Percentiles rank a stretch among this genome's conserved stretches.
Evolutionary conservation across 805 yeast species (phyloP).

Genomic region (Candida nonsorbophila): DNA sequence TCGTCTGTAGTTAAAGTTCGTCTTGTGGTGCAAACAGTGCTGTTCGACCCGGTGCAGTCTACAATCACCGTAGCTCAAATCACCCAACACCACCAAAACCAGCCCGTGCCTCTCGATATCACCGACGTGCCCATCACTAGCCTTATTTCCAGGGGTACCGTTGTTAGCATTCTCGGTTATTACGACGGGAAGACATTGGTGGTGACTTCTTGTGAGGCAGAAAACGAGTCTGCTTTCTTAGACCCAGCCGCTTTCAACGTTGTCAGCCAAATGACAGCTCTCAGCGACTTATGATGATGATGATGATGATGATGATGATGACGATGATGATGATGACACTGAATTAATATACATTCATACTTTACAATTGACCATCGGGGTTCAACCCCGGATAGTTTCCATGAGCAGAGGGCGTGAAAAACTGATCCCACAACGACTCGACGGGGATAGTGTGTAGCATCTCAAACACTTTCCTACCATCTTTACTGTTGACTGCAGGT

Average conservation of each 20-base stretch:
- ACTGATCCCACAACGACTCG: conserved; percentile 67
- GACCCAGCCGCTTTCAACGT: too few relatives aligned
- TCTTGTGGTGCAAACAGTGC: conserved; percentile 24
- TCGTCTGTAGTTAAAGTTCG: conserved; percentile 16
- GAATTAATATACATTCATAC: background rate
- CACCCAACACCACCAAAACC: conserved; percentile 6
- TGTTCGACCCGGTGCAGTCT: too few relatives aligned
- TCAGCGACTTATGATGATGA: conserved; percentile 2
- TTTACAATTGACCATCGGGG: background rate
- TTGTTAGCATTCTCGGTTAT: conserved; percentile 24
- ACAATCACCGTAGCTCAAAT: conserved; percentile 8
- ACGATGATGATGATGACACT: conserved; percentile 1
- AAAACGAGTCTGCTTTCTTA: conserved; percentile 9
- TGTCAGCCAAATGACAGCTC: conserved; percentile 4
- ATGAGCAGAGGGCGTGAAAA: conserved; percentile 28
- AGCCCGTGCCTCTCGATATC: conserved; percentile 11
- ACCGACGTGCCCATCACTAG: too few relatives aligned
- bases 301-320: conserved; percentile 3
- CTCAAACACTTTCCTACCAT: conserved; percentile 54
- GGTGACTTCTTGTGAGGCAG: conserved; percentile 17
- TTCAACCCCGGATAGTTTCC: background rate
- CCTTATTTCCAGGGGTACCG: conserved; percentile 15
- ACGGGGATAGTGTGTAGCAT: conserved; percentile 59
- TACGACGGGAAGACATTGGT: conserved; percentile 21
- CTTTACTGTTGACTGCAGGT: conserved; percentile 21